Evolutionary conservation across 345 rosid species (phyloP).

Genomic region (Stellera chamaejasme): DNA sequence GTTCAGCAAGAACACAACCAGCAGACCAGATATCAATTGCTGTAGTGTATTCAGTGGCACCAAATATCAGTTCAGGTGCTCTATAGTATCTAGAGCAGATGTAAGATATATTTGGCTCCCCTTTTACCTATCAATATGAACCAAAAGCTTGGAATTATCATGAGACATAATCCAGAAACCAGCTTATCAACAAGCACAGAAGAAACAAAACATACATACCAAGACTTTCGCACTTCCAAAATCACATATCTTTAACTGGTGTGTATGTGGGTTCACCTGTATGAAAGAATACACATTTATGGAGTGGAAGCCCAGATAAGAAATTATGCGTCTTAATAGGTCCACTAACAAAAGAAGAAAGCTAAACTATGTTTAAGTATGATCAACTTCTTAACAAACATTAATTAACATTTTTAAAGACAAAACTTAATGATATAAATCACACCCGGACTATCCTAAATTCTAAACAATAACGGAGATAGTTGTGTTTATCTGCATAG

Average conservation of each 20-base stretch:
- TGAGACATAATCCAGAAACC: no score
- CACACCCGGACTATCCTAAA: no score
- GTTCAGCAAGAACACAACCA: constrained; percentile 93
- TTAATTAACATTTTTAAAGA: no score
- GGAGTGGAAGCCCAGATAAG: neutral
- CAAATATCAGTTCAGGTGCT: constrained; percentile 97
- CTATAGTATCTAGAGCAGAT: constrained; percentile 97
- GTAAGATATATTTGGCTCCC: constrained; percentile 93
- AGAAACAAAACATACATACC: constrained; percentile 36
- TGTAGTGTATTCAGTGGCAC: constrained; percentile 92
- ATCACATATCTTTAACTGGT: constrained; percentile 90
- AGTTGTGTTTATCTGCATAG: no score
- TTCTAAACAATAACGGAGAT: no score
- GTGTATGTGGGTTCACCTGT: constrained; percentile 96
- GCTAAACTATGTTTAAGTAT: no score
- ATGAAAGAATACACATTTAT: constrained; percentile 3
- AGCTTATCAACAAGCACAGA: neutral
- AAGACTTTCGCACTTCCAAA: constrained; percentile 98
- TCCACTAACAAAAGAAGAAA: no score
- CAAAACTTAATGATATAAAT: no score
- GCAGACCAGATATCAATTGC: constrained; percentile 99
- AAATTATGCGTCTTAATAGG: no score
- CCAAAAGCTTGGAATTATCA: neutral
- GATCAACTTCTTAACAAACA: no score
- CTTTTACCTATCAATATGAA: constrained; percentile 63